Evolutionary conservation across 345 rosid genomes (phyloP).

Genomic region (Erodium maritimum): DNA sequence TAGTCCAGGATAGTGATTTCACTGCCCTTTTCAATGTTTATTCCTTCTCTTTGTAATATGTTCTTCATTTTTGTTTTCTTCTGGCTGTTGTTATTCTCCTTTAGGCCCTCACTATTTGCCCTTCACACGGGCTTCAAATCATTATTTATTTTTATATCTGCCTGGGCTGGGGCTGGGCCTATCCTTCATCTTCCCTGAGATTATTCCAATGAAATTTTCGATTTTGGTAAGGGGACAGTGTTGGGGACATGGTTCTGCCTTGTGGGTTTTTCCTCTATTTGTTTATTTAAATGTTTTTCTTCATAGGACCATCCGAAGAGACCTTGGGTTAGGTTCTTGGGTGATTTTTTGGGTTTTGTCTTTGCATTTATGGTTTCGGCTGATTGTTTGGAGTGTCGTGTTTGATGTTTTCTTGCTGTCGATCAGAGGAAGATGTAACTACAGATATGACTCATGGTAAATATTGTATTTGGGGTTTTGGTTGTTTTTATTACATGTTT

Average conservation of each 20-base stretch:
- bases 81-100: constrained; percentile 25
- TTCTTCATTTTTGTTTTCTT: constrained; percentile 29
- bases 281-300: neutral
- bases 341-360: constrained; percentile 25
- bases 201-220: constrained; percentile 19
- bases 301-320: neutral
- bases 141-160: constrained; percentile 29
- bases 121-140: constrained; percentile 11
- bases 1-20: constrained; percentile 53
- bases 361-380: constrained; percentile 14
- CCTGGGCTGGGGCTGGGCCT: constrained; percentile 54
- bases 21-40: constrained; percentile 88
- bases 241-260: constrained; percentile 43
- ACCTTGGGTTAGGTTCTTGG: constrained; percentile 14
- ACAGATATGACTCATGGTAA: neutral
- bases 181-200: constrained; percentile 12
- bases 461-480: neutral
- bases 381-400: constrained; percentile 2
- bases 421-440: neutral
- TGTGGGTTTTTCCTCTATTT: constrained; percentile 27
- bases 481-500: constrained; percentile 2
- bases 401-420: neutral
- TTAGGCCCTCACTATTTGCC: constrained; percentile 11
- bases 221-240: constrained; percentile 35
- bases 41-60: constrained; percentile 65